These are phyloP conservation scores for Sphagnum magellanicum DNA, from an alignment of 228 moss, liverwort and hornwort species.

Conservation along the genomic window DNA sequence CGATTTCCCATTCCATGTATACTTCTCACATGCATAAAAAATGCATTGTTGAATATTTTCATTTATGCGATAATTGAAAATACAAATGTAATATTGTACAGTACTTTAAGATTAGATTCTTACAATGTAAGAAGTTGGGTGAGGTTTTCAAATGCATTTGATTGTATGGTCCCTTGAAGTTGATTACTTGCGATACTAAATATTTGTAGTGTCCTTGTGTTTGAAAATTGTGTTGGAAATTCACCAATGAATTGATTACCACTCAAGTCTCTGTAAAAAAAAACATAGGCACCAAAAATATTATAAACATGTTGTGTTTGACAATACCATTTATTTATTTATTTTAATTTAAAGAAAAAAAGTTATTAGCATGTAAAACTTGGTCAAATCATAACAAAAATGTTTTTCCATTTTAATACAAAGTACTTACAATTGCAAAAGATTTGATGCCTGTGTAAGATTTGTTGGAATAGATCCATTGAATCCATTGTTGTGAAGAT, in stretches of 20 bases:
- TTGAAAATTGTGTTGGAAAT: conserved; percentile 2
- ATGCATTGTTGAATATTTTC: too few relatives aligned
- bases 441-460: not conserved
- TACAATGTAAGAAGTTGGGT: conserved; percentile 1
- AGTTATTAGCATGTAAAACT: too few relatives aligned
- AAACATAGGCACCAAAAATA: too few relatives aligned
- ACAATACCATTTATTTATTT: too few relatives aligned
- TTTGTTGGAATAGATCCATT: conserved; percentile 4
- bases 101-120: not conserved
- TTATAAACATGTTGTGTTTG: too few relatives aligned
- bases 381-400: too few relatives aligned
- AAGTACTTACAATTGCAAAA: conserved; percentile 3
- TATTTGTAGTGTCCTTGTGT: not conserved
- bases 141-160: conserved; percentile 1
- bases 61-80: too few relatives aligned
- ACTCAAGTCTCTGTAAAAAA: not conserved
- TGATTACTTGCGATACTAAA: conserved; percentile 1
- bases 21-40: too few relatives aligned
- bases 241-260: conserved; percentile 8
- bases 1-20: too few relatives aligned
- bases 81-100: not conserved
- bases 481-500: conserved; percentile 15
- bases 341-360: too few relatives aligned
- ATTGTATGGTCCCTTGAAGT: not conserved
- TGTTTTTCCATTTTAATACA: too few relatives aligned